A percentile compares a stretch with the other conserved stretches of the same genome.
Evolutionary conservation across 2,329 filamentous ascomycete species (phyloP).

Genomic region (Diaporthe sp.): DNA sequence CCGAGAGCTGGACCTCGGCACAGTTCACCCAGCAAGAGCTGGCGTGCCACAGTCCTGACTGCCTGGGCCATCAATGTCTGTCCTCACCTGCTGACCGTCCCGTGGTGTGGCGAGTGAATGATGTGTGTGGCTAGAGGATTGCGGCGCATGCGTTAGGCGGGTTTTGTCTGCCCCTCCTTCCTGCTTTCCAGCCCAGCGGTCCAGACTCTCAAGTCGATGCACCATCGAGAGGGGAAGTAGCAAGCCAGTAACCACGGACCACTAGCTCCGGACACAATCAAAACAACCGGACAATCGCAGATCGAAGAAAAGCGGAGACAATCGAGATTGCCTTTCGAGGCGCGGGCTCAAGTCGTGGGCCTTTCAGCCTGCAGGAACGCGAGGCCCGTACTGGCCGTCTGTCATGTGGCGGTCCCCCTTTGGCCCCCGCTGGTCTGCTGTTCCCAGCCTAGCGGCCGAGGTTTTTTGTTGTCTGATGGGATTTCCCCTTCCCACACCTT

Average conservation of each 20-base stretch:
- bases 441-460: conserved; percentile 1
- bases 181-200: neutral
- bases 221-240: neutral
- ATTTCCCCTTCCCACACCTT: neutral
- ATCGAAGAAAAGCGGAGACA: conserved; percentile 24
- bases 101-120: neutral
- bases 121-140: neutral
- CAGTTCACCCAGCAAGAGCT: neutral
- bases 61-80: conserved; percentile 9
- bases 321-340: conserved; percentile 21
- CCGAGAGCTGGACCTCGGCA: conserved; percentile 1
- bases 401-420: conserved; percentile 12
- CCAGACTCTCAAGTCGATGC: neutral
- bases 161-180: neutral
- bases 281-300: neutral
- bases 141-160: neutral
- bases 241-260: neutral
- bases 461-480: conserved; percentile 7
- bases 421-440: neutral
- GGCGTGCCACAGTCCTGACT: neutral
- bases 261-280: neutral
- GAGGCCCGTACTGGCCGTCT: neutral
- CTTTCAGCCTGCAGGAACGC: conserved; percentile 26
- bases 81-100: neutral
- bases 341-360: neutral